Evolutionary conservation across 768 basidiomycete genomes (phyloP), one percentile per base, ranked within the genome.

Genomic region (Saitozyma podzolica): DNA sequence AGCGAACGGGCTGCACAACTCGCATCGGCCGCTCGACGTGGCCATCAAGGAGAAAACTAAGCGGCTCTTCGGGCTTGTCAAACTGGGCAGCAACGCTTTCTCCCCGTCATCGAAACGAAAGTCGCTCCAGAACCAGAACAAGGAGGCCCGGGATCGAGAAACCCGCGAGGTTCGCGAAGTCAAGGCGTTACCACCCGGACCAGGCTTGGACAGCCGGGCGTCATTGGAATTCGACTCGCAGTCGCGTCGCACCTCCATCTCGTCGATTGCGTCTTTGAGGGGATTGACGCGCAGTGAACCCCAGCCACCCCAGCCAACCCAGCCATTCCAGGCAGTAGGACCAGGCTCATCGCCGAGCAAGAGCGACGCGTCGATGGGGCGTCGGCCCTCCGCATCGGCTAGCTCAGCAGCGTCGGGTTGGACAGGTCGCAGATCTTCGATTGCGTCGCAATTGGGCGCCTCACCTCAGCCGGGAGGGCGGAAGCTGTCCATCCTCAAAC

Each of bases 21-120:
- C 61, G 4, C 61, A 62, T 16, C 56, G 62, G 13, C 74, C 71
- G 0, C 61, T 78, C 16, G 78, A 77, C 14, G 67, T 66, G 0
- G 75, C 68, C 5, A 58, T 77, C 59, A 79, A 76, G 64, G 72
- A 69, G 39, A 79, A 78, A 63, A 72, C 74, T 17, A 76, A 69
- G 63, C 66, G 68, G 9, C 58, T 79, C n/a, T 40, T 79, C 54
- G 62, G 70, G 52, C 54, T 78, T 11, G 64, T 75, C 48, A 73
- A 70, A 54, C 66, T 75, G 52, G 72, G 70, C 50, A 58, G 63
- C 5, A 51, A 53, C 0, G 60, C 68, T 8, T 61, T 75, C 1
- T 64, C 63, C 1, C 61, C 73, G 13, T 59, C 62, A 39, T 53
- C 41, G 39, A 54, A 40, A 19, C 42, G 54, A 53, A 20, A 37